Base-by-base conservation (phyloP, 2,329 filamentous ascomycete genomes). In the Pochonia chlamydosporia region DNA sequence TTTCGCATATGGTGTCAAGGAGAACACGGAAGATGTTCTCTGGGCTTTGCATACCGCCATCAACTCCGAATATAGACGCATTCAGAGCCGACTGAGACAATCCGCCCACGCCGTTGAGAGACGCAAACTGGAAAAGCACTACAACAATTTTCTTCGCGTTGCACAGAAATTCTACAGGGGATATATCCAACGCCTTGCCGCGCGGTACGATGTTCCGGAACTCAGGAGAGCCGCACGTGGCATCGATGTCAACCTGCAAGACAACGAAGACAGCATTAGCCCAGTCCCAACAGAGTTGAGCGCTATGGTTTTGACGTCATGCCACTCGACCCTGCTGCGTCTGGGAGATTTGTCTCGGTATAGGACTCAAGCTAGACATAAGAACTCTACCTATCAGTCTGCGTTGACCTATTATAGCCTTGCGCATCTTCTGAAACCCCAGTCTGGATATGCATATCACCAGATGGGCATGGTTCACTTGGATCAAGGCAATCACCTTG, bases 291-390 rank as follows among this genome's bases (percentile, higher is more conserved):
- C 72, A 40, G 61, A 75, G 11, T 65, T 88, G 43, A 75, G 76
- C 50, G 64, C 69, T n/a, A 69, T 75, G 53, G 78, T 95, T 48
- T 72, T 89, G 35, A 70, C 75, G 47, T 90, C 89, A 3, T 95
- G 88, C 62, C 87, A 96, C 67, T 80, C 83, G 47, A 89, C 87
- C 4, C 74, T 97, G 47, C 84, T 96, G 50, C 89, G 86, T 54
- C 79, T 97, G 9, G 93, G 93, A 28, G 93, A 99, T 63, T 75
- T 99, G 41, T 88, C 88, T 43, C 83, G 93, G 52, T 99, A 96
- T 67, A 84, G 91, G 46, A 75, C 77, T 46, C 87, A 92, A 60
- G 73, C 88, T 49, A 82, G 84, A 49, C 78, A 77, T 50, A 90
- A 87, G 63, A 79, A 82, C 53, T 82, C 83, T 45, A 87, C 86